Conservation (phyloP, 116 monocot genomes). For the Papilionanthe hybrid region DNA sequence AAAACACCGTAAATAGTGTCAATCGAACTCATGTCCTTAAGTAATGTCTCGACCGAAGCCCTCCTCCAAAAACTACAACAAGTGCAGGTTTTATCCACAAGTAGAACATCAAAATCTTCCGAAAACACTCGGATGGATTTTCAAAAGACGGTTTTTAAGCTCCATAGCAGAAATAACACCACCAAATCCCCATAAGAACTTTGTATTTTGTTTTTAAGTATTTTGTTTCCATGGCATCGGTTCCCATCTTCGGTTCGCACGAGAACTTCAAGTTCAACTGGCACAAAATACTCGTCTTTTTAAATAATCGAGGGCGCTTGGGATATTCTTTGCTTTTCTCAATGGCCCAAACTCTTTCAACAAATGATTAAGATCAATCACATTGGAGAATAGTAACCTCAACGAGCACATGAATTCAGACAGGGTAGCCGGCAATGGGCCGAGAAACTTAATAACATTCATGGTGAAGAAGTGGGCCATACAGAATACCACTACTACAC, state of each 20-base stretch:
- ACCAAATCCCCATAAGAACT: conserved; percentile 84
- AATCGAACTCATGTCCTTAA: conserved; percentile 36
- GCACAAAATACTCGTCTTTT: conserved; percentile 58
- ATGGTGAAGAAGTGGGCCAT: no score
- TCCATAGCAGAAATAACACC: conserved; percentile 19
- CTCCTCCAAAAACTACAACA: conserved; percentile 35
- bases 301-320: conserved; percentile 54
- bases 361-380: conserved; percentile 74
- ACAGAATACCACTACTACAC: no score
- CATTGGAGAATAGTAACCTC: conserved; percentile 52
- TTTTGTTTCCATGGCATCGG: conserved; percentile 48
- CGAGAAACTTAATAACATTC: conserved; percentile 88
- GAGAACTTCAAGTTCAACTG: conserved; percentile 59
- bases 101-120: conserved; percentile 59
- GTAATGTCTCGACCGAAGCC: conserved; percentile 26
- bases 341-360: conserved; percentile 63
- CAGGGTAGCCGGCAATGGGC: conserved; percentile 56
- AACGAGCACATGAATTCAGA: conserved; percentile 78
- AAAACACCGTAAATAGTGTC: conserved; percentile 21
- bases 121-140: conserved; percentile 38
- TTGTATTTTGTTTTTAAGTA: no score
- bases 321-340: conserved; percentile 61
- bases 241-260: conserved; percentile 16
- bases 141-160: conserved; percentile 34
- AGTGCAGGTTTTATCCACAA: conserved; percentile 57